Evolutionary conservation across 129 eudicot genomes (phyloP), one percentile per base, ranked within the genome.

Genomic region (Erigeron canadensis): DNA sequence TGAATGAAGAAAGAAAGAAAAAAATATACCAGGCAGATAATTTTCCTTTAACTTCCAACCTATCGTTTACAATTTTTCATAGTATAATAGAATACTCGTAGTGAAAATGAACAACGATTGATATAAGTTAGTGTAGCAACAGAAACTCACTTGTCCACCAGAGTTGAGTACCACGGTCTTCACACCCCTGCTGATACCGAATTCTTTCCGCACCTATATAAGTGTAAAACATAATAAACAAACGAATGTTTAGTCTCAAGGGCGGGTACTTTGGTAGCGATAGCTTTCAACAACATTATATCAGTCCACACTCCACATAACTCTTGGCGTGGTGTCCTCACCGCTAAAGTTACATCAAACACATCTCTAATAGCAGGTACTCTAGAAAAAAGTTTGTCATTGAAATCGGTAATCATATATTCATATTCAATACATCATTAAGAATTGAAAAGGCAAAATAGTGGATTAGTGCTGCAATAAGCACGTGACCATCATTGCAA

Each of bases 291-390:
- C 63, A 11, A 22, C 37, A 16, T 42, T 1, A 23, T 21, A 70
- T 48, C 8, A 47, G 75, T 74, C 59, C 51, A 50, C 57, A n/a
- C 39, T 74, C 59, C 51, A 50, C 57, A n/a, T 43, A 90, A 97
- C 97, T 94, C 96, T 75, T 90, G 72, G 63, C 94, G 96, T 65
- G 90, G 65, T 80, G 93, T 87, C 79, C 99, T 86, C 44, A 94
- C 99, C 50, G 90, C 99, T 73, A 94, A 79, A 62, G 99, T 97
- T 69, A 94, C 96, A 79, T 94, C 99, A 45, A 94, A 77, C 63
- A 84, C 91, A 37, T 94, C 99, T 66, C 99, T 90, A 55, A 94
- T 90, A 71, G 99, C 99, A 74, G 99, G 99, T 97, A 94, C 99
- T 94, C 81, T 68, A 77, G 46, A 45, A 9, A 0, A 42, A 22